Conservation (phyloP, 805 yeast species). For the Scheffersomyces amazonensis region DNA sequence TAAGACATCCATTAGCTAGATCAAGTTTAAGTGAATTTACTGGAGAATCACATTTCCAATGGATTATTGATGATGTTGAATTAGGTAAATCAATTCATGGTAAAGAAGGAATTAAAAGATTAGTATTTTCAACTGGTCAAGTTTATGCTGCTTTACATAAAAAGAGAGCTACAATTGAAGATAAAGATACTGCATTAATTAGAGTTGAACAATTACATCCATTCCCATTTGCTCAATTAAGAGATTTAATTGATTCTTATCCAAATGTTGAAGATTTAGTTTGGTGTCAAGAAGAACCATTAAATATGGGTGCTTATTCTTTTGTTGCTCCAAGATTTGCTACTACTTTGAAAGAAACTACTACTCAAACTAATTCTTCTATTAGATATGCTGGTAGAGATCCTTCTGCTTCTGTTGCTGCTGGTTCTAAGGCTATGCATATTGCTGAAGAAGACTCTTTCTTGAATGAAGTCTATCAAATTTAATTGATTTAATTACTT, state of each 20-base stretch:
- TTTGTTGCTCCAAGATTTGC: constrained; percentile 79
- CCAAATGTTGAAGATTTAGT: constrained; percentile 84
- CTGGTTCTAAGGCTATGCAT: constrained; percentile 91
- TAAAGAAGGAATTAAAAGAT: constrained; percentile 82
- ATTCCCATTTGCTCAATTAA: constrained; percentile 95
- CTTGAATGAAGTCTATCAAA: constrained; percentile 68
- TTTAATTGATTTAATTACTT: background rate
- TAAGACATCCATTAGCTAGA: constrained; percentile 97
- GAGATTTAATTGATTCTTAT: constrained; percentile 77
- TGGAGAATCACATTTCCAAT: constrained; percentile 87
- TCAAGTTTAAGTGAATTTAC: constrained; percentile 81
- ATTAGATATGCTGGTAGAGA: constrained; percentile 95
- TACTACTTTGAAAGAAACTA: constrained; percentile 74
- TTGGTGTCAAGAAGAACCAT: constrained; percentile 98
- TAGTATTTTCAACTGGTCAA: constrained; percentile 87
- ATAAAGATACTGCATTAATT: constrained; percentile 83
- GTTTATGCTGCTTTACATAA: constrained; percentile 90
- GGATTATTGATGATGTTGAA: constrained; percentile 93
- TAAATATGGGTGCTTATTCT: constrained; percentile 91
- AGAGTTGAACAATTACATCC: constrained; percentile 96
- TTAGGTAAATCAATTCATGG: constrained; percentile 73
- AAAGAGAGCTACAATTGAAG: constrained; percentile 74
- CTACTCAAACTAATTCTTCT: constrained; percentile 52
- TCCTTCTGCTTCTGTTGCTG: constrained; percentile 98
- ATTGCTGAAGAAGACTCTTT: constrained; percentile 83